These are phyloP conservation scores for Capronia epimyces DNA, from an alignment of 2,329 filamentous ascomycete species.

Conservation along the genomic window DNA sequence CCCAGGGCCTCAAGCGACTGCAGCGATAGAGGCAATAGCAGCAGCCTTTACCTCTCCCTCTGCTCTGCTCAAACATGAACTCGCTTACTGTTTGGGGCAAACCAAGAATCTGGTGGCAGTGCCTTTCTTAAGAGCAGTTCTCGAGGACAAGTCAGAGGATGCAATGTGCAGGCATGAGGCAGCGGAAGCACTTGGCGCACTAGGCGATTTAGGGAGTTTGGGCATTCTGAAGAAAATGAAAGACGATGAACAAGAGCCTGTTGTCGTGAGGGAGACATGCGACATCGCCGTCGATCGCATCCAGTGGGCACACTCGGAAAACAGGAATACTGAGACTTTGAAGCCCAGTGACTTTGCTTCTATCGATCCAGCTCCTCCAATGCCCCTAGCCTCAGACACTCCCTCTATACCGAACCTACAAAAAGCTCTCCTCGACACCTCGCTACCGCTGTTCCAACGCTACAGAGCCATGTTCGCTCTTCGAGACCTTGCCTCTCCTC, in stretches of 20 bases:
- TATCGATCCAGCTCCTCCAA: conserved; percentile 87
- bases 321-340: conserved; percentile 67
- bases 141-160: conserved; percentile 77
- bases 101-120: conserved; percentile 71
- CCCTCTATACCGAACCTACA: conserved; percentile 68
- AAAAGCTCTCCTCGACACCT: conserved; percentile 70
- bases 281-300: conserved; percentile 94
- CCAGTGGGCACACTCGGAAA: conserved; percentile 79
- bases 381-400: conserved; percentile 60
- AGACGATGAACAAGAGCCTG: conserved; percentile 68
- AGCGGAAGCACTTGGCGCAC: conserved; percentile 84
- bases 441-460: conserved; percentile 75
- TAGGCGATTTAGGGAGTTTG: conserved; percentile 70
- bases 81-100: conserved; percentile 95
- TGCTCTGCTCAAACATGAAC: conserved; percentile 88
- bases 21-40: conserved; percentile 74
- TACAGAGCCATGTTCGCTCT: conserved; percentile 98
- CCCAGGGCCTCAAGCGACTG: conserved; percentile 53
- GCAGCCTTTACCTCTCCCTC: conserved; percentile 80
- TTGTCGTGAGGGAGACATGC: conserved; percentile 88
- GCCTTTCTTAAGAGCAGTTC: conserved; percentile 64
- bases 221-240: conserved; percentile 66
- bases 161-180: conserved; percentile 95
- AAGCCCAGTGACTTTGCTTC: conserved; percentile 89
- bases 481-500: conserved; percentile 87